Base-by-base conservation (phyloP, 2,329 filamentous ascomycete genomes). In the Colletotrichum sp. region DNA sequence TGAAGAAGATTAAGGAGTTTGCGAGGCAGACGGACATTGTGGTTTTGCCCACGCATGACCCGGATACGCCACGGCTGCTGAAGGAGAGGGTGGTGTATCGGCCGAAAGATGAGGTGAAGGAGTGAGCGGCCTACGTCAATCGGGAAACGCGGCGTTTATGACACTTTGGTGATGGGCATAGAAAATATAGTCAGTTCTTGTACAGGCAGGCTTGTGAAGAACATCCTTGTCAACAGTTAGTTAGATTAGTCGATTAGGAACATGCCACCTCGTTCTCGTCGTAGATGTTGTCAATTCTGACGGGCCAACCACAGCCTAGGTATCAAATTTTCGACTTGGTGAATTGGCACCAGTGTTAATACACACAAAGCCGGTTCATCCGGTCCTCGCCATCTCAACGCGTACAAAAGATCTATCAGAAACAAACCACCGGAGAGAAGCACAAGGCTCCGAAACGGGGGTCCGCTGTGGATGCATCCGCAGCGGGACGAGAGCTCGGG, bases 1-100 rank as follows among this genome's bases (percentile, higher is more conserved):
- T 83, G 61, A 79, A 74, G 73, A 79, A 71, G 39, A 84, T 84
- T 32, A 84, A 84, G 76, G 72, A 82, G 59, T 84, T 80, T 70
- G 80, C 81, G 2, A 78, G 79, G 59, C 36, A 78, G 29, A 78
- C 67, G 11, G 77, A 80, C 19, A 66, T 82, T 13, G 80, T 83
- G 0, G 79, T 83, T 0, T 62, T 83, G 70, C 80, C 81, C 5
- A 79, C 77, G 16, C 82, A 83, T 75, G 82, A 82, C 19, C 70
- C 74, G 29, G 49, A 76, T 16, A 74, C 71, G 9, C 64, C 70
- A 6, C 64, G 74, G 2, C 7, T 76, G 9, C 65, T 76, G 16
- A 52, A 8, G 22, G 74, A 76, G 1, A 73, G 36, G 29, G 70
- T 74, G n/a, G 7, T 74, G 2, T 76, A 76, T 61, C 59, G 74